Evolutionary conservation across 495 filamentous ascomycete genomes (phyloP), one percentile per base, ranked within the genome.

Genomic region (Penicillium argentinense): DNA sequence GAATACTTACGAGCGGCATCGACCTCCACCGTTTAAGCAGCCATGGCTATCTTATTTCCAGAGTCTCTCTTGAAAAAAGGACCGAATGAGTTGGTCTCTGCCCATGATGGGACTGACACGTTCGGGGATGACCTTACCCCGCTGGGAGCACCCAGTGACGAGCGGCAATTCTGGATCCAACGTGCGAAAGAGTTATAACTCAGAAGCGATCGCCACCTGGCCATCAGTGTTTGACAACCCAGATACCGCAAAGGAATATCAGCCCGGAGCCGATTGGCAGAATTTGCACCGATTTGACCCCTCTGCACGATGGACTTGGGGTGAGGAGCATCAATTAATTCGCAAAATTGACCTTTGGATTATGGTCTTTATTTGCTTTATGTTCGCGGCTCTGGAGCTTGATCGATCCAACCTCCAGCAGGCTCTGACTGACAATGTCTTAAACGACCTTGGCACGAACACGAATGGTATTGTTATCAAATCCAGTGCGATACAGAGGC

Each of bases 311-410:
- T 80, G 77, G 77, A 77, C 73, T 0, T 67, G 65, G 46, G 42
- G 59, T 4, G 77, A 79, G 53, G 77, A 80, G 46, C 42, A 22
- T 5, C n/a, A 27, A 3, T 46, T 67, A 7, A 45, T 51, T 3
- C 57, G 59, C 26, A 69, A 66, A 47, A 57, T 59, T 0, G 77
- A 80, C 48, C 45, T 52, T 14, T 62, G 54, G 12, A 72, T 87
- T n/a, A 72, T 72, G 22, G 23, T 67, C 13, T 78, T 76, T 76
- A 77, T 78, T 37, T 81, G 92, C 33, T 76, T 95, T 49, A 85
- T 82, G 61, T 95, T 95, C 70, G 87, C 89, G 41, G 83, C 80
- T 0, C 72, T 91, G 23, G 81, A 91, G 40, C 66, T 89, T 2
- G 87, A 91, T 52, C 75, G 86, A n/a, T 79, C 81, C 13, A 91